Base-by-base conservation (phyloP, 2,329 filamentous ascomycete species). In the Aspergillus niger region DNA sequence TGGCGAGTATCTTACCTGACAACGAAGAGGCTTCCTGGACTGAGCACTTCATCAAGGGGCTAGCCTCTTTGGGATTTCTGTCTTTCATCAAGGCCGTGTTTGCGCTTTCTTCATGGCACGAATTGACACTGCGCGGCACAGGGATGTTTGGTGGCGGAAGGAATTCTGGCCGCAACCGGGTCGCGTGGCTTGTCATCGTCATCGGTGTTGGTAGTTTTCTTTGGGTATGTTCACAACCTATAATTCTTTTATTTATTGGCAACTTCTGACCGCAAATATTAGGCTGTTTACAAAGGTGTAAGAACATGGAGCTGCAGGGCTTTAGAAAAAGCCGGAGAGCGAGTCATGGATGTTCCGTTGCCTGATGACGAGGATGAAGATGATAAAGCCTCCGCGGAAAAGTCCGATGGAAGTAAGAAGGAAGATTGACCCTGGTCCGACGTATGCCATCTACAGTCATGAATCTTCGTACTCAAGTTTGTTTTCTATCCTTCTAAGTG, bases 11-110 rank as follows among this genome's bases (percentile, higher is more conserved):
- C 7, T 67, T 71, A 28, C 60, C 69, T 26, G 62, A 69, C 20
- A 82, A 84, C 10, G 79, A 84, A 38, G 81, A 85, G 60, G 74
- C 82, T 11, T 85, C 86, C 1, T 98, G 94, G 94, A 69, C 81
- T 6, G 87, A 91, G 68, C 95, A 99, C 73, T 95, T 97, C 67
- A 65, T 90, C 60, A 97, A 97, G 76, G 95, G 95, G 0, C 83
- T 97, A 66, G 89, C 94, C n/a, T 94, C 91, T 5, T 83, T 98
- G 53, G 95, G 95, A 7, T 79, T 98, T 6, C 79, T 98, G 17
- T 93, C 94, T 0, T 90, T 96, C 62, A 74, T 92, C 59, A 97
- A 97, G 76, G 89, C 90, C 28, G 81, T 96, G 55, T 78, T 96
- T 53, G 85, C 88, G 15, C 81, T 92, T 72, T 89, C 86, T 13